A percentile compares a stretch with the other conserved stretches of the same genome.
phyloP scores from a whole-genome alignment of 345 rosid species.

The Clarkia xantiana region DNA sequence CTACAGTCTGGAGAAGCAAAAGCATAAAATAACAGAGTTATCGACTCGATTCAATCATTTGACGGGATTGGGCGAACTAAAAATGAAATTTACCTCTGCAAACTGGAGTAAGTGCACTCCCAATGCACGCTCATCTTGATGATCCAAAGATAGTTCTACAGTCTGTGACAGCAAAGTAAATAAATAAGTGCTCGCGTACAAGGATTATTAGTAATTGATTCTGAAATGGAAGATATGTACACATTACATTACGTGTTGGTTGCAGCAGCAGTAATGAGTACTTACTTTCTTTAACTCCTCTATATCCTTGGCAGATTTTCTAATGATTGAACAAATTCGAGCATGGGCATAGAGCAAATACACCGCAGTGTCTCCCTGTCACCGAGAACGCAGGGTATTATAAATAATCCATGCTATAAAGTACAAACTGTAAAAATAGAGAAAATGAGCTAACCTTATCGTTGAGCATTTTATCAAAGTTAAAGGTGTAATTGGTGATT shows the following conservation, averaged over 20 bases:
- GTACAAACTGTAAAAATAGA: background rate
- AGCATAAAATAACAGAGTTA: background rate
- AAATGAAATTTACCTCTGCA: constrained; percentile 39
- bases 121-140: constrained; percentile 52
- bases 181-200: background rate
- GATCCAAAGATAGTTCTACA: constrained; percentile 38
- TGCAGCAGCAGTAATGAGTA: background rate
- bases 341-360: constrained; percentile 98
- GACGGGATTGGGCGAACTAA: background rate
- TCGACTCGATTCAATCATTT: background rate
- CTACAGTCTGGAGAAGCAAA: constrained; percentile 44
- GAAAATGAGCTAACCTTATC: constrained; percentile 48
- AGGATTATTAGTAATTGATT: background rate
- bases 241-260: too few relatives aligned
- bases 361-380: constrained; percentile 94
- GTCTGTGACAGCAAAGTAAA: constrained; percentile 24
- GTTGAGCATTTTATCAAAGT: constrained; percentile 75
- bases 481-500: constrained; percentile 57
- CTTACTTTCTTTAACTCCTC: constrained; percentile 75
- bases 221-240: too few relatives aligned
- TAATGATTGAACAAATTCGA: constrained; percentile 91
- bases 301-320: constrained; percentile 71
- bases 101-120: constrained; percentile 83
- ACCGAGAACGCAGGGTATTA: constrained; percentile 1
- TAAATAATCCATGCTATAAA: background rate